Percentiles rank a stretch among this genome's conserved stretches.
Evolutionary conservation across 371 early-diverging fungal genomes (phyloP).

Genomic region (Fennellomyces sp.): DNA sequence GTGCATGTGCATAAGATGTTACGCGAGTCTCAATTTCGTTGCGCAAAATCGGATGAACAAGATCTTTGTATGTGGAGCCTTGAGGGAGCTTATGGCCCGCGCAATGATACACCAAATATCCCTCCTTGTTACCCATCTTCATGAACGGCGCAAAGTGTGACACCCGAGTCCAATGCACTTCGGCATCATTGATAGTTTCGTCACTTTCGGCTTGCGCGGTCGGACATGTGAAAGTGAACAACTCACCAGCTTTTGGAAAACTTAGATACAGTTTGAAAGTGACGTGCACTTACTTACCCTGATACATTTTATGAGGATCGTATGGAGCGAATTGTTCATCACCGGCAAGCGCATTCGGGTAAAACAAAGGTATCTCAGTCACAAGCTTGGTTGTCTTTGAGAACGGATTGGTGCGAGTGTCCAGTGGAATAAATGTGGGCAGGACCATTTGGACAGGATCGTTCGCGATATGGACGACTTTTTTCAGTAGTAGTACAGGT

Average conservation of each 20-base stretch:
- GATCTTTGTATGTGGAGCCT: slow-evolving; percentile 21
- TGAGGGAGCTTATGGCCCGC: slow-evolving; percentile 37
- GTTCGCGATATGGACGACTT: slow-evolving; percentile 45
- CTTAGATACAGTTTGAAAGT: too few relatives aligned
- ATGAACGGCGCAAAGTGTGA: slow-evolving; percentile 36
- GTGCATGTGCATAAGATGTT: slow-evolving; percentile 23
- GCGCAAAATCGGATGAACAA: slow-evolving; percentile 18
- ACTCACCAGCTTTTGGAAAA: slow-evolving; percentile 40
- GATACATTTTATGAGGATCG: slow-evolving; percentile 35
- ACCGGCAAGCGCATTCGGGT: slow-evolving; percentile 33
- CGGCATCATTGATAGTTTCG: slow-evolving; percentile 25
- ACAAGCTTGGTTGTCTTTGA: slow-evolving; percentile 16
- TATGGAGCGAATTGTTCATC: slow-evolving; percentile 31
- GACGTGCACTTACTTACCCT: too few relatives aligned
- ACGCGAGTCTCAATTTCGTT: slow-evolving; percentile 22
- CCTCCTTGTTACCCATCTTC: slow-evolving; percentile 36
- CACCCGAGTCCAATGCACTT: slow-evolving; percentile 39
- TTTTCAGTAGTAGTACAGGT: neutral
- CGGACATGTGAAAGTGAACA: slow-evolving; percentile 36
- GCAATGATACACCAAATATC: slow-evolving; percentile 37
- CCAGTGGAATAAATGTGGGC: slow-evolving; percentile 25
- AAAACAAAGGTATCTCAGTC: slow-evolving; percentile 40
- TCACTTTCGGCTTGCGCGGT: slow-evolving; percentile 18
- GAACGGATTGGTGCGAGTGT: slow-evolving; percentile 21
- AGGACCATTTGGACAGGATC: slow-evolving; percentile 45